Evolutionary conservation across 768 basidiomycete species (phyloP).

Genomic region (Tulasnella sp.): DNA sequence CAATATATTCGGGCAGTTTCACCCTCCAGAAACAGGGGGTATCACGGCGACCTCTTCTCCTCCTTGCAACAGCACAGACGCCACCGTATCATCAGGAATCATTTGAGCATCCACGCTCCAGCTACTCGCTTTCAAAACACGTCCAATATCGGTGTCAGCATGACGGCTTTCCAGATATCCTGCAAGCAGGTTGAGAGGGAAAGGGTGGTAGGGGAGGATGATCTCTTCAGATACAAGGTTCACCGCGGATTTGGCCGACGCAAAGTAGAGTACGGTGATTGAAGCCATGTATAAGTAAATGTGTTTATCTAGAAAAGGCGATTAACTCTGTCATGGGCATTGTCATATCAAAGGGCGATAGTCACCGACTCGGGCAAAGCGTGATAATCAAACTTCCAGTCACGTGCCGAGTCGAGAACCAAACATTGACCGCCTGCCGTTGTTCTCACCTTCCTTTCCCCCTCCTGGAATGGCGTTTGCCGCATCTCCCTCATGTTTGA

Average conservation of each 20-base stretch:
- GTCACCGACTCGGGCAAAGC: too few relatives aligned
- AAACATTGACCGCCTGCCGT: not conserved
- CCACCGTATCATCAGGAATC: not conserved
- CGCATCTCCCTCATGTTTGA: constrained; percentile 1
- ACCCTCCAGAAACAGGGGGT: constrained; percentile 12
- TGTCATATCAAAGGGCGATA: too few relatives aligned
- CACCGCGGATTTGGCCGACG: constrained; percentile 4
- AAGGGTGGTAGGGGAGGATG: not conserved
- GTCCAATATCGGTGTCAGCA: not conserved
- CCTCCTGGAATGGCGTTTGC: not conserved
- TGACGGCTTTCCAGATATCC: not conserved
- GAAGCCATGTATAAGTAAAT: not conserved
- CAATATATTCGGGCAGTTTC: not conserved
- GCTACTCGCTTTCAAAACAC: not conserved
- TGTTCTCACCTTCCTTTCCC: not conserved
- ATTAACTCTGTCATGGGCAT: too few relatives aligned
- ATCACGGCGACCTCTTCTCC: constrained; percentile 12
- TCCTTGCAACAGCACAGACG: not conserved
- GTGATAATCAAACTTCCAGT: too few relatives aligned
- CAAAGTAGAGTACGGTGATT: constrained; percentile 13
- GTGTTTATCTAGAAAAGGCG: too few relatives aligned
- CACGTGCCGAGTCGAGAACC: not conserved
- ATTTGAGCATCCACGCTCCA: constrained; percentile 10
- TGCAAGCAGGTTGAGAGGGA: not conserved
- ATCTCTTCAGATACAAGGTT: not conserved